Conservation (phyloP, 495 filamentous ascomycete genomes). For the Hypoxylon perforatum region DNA sequence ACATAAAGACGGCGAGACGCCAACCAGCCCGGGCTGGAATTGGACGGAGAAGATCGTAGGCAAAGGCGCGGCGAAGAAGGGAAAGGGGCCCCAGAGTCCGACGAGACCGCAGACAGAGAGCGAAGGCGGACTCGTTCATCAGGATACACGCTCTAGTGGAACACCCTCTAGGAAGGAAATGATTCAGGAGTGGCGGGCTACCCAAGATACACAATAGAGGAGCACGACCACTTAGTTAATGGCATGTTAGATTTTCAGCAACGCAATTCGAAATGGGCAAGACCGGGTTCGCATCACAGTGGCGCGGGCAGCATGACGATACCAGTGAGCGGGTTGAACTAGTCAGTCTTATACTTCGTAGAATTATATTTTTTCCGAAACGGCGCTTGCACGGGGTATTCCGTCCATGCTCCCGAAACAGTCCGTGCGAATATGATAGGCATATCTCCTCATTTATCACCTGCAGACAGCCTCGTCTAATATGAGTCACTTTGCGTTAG, state of each 20-base stretch:
- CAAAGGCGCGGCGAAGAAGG: conserved; percentile 49
- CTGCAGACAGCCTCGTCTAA: too few relatives aligned
- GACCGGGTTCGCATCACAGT: conserved; percentile 2
- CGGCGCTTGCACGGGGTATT: too few relatives aligned
- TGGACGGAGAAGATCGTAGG: conserved; percentile 69
- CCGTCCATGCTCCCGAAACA: neutral
- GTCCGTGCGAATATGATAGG: too few relatives aligned
- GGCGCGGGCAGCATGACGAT: conserved; percentile 3
- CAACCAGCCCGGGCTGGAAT: conserved; percentile 56
- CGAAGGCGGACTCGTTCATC: neutral
- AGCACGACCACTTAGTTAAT: conserved; percentile 10
- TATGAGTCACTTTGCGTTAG: too few relatives aligned
- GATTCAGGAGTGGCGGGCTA: neutral
- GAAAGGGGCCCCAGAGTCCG: conserved; percentile 14
- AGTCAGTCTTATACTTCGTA: conserved; percentile 3
- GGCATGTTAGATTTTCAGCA: conserved; percentile 24
- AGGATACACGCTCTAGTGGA: neutral
- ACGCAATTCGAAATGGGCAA: conserved; percentile 19
- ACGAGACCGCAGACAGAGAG: conserved; percentile 2
- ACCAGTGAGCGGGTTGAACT: conserved; percentile 3
- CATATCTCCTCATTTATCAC: too few relatives aligned
- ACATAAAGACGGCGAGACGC: conserved; percentile 9
- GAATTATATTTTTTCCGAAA: conserved; percentile 3
- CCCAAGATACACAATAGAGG: conserved; percentile 8
- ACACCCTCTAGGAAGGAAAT: too few relatives aligned